phyloP scores from a whole-genome alignment of 73 alveolate genomes.

The Uronychia binucleata region DNA sequence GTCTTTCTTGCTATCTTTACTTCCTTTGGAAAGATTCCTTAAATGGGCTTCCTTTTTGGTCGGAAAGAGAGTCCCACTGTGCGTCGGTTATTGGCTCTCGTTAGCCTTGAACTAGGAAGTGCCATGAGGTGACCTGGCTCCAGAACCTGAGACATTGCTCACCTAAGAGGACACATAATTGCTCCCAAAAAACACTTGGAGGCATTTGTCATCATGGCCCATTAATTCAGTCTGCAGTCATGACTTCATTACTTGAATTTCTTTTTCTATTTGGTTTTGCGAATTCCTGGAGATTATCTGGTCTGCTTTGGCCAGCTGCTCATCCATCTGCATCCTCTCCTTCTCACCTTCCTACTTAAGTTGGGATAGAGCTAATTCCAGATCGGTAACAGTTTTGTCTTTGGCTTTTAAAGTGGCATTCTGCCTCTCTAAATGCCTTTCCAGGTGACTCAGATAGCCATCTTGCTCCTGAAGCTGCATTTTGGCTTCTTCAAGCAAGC shows the following conservation, averaged over 20 bases:
- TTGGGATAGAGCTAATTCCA: not conserved
- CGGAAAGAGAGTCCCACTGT: not conserved
- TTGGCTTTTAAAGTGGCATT: not conserved
- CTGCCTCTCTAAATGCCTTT: not conserved
- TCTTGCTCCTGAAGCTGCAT: not conserved
- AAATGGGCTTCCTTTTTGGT: not conserved
- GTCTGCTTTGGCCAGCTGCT: conserved; percentile 35
- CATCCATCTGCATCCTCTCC: conserved; percentile 8
- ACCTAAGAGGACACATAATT: not conserved
- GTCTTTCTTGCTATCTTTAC: no score
- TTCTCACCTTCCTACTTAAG: not conserved
- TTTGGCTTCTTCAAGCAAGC: not conserved
- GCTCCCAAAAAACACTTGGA: not conserved
- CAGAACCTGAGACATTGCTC: not conserved
- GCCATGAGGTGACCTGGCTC: not conserved
- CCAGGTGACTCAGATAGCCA: not conserved
- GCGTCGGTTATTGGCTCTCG: no score
- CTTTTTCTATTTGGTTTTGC: no score
- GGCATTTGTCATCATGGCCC: not conserved
- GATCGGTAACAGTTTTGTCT: not conserved
- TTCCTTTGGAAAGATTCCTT: no score
- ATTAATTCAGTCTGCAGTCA: not conserved
- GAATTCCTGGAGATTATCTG: conserved; percentile 9
- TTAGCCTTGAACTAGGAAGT: no score
- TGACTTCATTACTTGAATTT: no score